Conservation (phyloP, 75 land plant genomes). For the Azolla pinnata region DNA sequence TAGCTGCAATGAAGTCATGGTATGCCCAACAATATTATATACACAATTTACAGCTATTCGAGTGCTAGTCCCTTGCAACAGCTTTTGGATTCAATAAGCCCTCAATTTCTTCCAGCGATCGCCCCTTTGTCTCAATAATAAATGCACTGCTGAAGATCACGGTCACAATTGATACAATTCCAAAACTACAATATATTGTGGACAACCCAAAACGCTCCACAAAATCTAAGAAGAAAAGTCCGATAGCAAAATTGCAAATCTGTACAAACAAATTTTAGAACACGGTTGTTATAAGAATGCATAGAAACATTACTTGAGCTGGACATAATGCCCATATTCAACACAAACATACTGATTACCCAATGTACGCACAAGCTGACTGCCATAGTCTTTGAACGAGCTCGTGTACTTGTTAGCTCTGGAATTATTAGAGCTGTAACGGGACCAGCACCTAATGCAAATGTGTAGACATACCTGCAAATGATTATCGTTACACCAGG, state of each 20-base stretch:
- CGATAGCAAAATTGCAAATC: conserved; percentile 83
- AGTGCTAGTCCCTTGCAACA: conserved; percentile 9
- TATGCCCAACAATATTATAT: no score
- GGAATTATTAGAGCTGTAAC: conserved; percentile 86
- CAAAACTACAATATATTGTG: conserved; percentile 71
- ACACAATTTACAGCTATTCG: neutral
- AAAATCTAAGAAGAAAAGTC: conserved; percentile 69
- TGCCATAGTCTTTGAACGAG: conserved; percentile 70
- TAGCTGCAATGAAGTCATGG: neutral
- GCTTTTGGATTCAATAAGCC: conserved; percentile 30
- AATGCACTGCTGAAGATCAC: conserved; percentile 45
- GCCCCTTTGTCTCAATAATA: conserved; percentile 81
- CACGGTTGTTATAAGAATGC: no score
- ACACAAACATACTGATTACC: no score
- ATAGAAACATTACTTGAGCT: no score
- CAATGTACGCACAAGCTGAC: conserved; percentile 86
- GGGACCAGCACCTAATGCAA: conserved; percentile 93
- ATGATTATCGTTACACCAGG: neutral
- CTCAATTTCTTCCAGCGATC: conserved; percentile 86
- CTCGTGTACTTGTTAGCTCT: conserved; percentile 61
- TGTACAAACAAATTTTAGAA: conserved; percentile 17
- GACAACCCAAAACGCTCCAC: conserved; percentile 69
- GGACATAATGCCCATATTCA: no score
- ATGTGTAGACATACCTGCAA: conserved; percentile 72
- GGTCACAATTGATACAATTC: conserved; percentile 51